Evolutionary conservation across 257 asterid species (phyloP).

Genomic region (Solanum sitiens): DNA sequence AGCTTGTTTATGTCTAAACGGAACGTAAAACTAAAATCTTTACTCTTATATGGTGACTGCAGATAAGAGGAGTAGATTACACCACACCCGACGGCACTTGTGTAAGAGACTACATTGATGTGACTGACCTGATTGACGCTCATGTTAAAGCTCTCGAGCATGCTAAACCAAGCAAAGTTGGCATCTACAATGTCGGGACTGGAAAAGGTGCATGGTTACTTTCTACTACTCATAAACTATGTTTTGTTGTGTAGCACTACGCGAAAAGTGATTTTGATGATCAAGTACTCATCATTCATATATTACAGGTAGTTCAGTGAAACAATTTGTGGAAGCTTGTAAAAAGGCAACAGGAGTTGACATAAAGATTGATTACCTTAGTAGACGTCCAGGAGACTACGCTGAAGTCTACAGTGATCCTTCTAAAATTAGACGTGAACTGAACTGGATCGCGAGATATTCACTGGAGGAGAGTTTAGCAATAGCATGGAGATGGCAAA

Average conservation of each 20-base stretch:
- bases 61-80: conserved; percentile 81
- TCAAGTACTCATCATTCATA: neutral
- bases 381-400: conserved; percentile 77
- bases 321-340: conserved; percentile 82
- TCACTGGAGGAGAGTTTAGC: conserved; percentile 68
- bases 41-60: neutral
- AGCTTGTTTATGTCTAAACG: neutral
- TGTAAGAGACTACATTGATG: conserved; percentile 82
- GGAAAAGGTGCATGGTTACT: conserved; percentile 64
- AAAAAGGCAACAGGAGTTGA: conserved; percentile 79
- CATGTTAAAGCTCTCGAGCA: conserved; percentile 77
- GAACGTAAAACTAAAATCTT: neutral
- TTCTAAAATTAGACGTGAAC: conserved; percentile 52
- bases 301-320: conserved; percentile 72
- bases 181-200: conserved; percentile 82
- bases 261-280: neutral
- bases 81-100: conserved; percentile 81
- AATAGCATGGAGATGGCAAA: conserved; percentile 93
- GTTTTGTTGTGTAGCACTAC: neutral
- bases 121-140: conserved; percentile 74
- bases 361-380: conserved; percentile 56
- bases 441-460: conserved; percentile 68
- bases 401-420: conserved; percentile 92
- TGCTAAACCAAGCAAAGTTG: conserved; percentile 58
- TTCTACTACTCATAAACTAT: neutral